Evolutionary conservation across 352 stramenopile genomes (phyloP).

Genomic region (Elongisporangium prolatum): DNA sequence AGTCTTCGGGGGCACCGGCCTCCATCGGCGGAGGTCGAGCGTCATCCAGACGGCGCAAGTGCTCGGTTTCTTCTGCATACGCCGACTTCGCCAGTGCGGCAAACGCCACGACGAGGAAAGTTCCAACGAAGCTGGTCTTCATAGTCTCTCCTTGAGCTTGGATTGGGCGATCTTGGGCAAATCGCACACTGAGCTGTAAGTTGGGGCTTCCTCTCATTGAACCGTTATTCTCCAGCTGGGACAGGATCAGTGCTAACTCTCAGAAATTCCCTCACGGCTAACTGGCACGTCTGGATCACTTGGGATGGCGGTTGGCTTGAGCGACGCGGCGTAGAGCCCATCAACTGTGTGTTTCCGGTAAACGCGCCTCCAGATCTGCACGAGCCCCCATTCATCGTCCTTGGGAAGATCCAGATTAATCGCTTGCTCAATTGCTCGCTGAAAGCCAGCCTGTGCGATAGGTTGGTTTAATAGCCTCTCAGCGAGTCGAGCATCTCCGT

Average conservation of each 20-base stretch:
- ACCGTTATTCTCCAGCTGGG: neutral
- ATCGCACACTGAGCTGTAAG: neutral
- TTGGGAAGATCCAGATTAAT: slow-evolving; percentile 25
- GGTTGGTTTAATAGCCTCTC: slow-evolving; percentile 26
- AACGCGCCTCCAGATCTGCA: slow-evolving; percentile 57
- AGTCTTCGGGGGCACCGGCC: neutral
- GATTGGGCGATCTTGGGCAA: neutral
- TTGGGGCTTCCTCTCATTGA: neutral
- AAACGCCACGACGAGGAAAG: neutral
- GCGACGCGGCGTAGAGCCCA: slow-evolving; percentile 11
- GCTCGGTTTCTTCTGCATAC: neutral
- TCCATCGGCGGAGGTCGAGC: neutral
- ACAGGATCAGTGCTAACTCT: neutral
- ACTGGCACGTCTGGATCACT: neutral
- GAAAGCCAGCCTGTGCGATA: slow-evolving; percentile 24
- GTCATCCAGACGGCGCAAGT: neutral
- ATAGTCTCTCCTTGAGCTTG: neutral
- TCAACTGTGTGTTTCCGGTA: slow-evolving; percentile 46
- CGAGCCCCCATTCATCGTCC: slow-evolving; percentile 31
- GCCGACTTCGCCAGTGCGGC: neutral
- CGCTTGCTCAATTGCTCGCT: slow-evolving; percentile 36
- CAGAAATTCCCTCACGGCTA: neutral
- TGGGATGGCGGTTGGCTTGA: neutral
- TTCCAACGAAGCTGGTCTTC: neutral
- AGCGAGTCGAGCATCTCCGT: slow-evolving; percentile 36